Percentiles rank a stretch among this genome's conserved stretches.
phyloP scores from a whole-genome alignment of 2,329 filamentous ascomycete species.

The Aspergillus chevalieri region DNA sequence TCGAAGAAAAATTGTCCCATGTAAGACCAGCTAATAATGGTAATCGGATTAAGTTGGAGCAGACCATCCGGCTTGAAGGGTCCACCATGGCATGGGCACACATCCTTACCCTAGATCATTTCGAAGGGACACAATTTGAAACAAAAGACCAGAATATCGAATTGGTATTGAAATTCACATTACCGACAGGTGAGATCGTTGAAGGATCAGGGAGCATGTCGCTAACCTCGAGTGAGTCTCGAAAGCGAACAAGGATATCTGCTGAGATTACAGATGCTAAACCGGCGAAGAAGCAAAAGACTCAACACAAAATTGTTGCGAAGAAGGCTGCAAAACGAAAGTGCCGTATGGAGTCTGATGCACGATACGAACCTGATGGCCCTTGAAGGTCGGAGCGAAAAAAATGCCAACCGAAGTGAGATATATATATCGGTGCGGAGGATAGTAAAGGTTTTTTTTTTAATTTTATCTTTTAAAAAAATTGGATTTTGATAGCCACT shows the following conservation, averaged over 20 bases:
- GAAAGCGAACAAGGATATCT: background rate
- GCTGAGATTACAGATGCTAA: too few relatives aligned
- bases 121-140: background rate
- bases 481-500: too few relatives aligned
- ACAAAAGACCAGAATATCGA: background rate
- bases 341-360: too few relatives aligned
- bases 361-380: too few relatives aligned
- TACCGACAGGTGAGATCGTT: constrained; percentile 7
- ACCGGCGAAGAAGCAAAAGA: too few relatives aligned
- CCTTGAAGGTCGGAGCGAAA: too few relatives aligned
- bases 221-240: constrained; percentile 3
- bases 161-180: constrained; percentile 7
- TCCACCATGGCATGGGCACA: background rate
- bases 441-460: too few relatives aligned
- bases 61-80: background rate
- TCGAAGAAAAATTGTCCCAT: too few relatives aligned
- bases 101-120: background rate
- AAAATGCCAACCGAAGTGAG: too few relatives aligned
- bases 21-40: too few relatives aligned
- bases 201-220: constrained; percentile 7
- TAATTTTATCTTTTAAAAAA: too few relatives aligned
- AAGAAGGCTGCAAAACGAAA: background rate
- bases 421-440: too few relatives aligned
- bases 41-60: background rate
- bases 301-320: background rate